A percentile compares a stretch with the other conserved stretches of the same genome.
phyloP scores from a whole-genome alignment of 768 basidiomycete genomes.

The Pholiota conissans region DNA sequence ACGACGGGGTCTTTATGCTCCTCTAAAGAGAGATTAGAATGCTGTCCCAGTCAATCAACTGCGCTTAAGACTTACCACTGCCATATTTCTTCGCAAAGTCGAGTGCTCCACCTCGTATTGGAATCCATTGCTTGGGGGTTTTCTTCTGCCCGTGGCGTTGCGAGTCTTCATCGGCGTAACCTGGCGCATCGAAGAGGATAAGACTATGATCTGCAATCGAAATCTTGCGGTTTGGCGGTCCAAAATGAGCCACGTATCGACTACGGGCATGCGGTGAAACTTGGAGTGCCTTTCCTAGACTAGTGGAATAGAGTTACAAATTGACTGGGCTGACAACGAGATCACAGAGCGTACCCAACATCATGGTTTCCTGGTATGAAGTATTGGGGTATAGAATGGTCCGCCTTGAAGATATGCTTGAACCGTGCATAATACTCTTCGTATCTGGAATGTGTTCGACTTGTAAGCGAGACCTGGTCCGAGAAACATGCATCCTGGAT shows the following conservation, averaged over 20 bases:
- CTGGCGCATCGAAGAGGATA: slow-evolving; percentile 71
- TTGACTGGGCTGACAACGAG: slow-evolving; percentile 6
- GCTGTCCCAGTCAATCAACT: background rate
- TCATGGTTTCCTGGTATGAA: slow-evolving; percentile 94
- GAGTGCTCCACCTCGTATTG: slow-evolving; percentile 47
- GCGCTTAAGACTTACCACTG: slow-evolving; percentile 29
- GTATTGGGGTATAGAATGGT: slow-evolving; percentile 52
- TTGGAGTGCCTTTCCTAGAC: slow-evolving; percentile 44
- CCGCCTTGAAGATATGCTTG: slow-evolving; percentile 61
- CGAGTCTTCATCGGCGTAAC: slow-evolving; percentile 73
- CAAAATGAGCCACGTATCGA: slow-evolving; percentile 78
- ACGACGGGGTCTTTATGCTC: slow-evolving; percentile 50
- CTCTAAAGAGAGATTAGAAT: slow-evolving; percentile 18
- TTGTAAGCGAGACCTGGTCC: background rate
- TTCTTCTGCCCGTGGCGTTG: slow-evolving; percentile 42
- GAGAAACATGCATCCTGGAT: background rate
- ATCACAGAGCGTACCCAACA: slow-evolving; percentile 52
- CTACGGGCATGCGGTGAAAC: slow-evolving; percentile 46
- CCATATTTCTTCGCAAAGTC: slow-evolving; percentile 51
- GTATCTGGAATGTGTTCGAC: slow-evolving; percentile 54
- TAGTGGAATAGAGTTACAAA: slow-evolving; percentile 19
- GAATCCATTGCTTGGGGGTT: slow-evolving; percentile 46
- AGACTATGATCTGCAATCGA: slow-evolving; percentile 72
- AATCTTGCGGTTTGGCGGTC: slow-evolving; percentile 63
- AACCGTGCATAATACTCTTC: slow-evolving; percentile 68